A percentile compares a stretch with the other conserved stretches of the same genome.
Conservation (phyloP, 1,284 basidiomycete genomes). For the Ceratobasidium sp. region DNA sequence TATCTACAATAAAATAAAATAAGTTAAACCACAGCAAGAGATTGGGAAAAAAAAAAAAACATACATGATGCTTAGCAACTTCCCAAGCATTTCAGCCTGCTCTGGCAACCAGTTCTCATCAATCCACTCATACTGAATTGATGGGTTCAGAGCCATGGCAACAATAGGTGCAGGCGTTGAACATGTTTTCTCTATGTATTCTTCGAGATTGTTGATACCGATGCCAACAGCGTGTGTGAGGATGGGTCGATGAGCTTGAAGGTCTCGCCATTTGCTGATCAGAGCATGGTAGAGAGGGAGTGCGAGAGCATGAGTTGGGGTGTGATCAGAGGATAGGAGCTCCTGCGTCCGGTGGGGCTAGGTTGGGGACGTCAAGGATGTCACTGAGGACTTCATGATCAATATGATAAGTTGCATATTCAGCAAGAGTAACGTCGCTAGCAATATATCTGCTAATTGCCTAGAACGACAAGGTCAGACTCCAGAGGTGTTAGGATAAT, state of each 20-base stretch:
- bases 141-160: slow-evolving; percentile 42
- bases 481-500: background rate
- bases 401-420: background rate
- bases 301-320: slow-evolving; percentile 36
- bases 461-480: slow-evolving; percentile 3
- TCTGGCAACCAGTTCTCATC: slow-evolving; percentile 22
- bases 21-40: too few species aligned
- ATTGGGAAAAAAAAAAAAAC: too few species aligned
- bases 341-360: slow-evolving; percentile 37
- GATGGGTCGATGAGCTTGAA: background rate
- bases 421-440: background rate
- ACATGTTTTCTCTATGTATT: slow-evolving; percentile 26
- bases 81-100: slow-evolving; percentile 5
- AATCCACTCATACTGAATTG: slow-evolving; percentile 28
- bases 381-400: slow-evolving; percentile 32
- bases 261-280: background rate
- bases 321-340: slow-evolving; percentile 42
- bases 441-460: slow-evolving; percentile 23
- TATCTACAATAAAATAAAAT: too few species aligned
- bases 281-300: slow-evolving; percentile 34
- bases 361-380: slow-evolving; percentile 9
- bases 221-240: slow-evolving; percentile 33
- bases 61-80: slow-evolving; percentile 11
- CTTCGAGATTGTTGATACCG: slow-evolving; percentile 36
- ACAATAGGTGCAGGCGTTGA: slow-evolving; percentile 6